Evolutionary conservation across 768 basidiomycete genomes (phyloP).

Genomic region (Pisolithus albus): DNA sequence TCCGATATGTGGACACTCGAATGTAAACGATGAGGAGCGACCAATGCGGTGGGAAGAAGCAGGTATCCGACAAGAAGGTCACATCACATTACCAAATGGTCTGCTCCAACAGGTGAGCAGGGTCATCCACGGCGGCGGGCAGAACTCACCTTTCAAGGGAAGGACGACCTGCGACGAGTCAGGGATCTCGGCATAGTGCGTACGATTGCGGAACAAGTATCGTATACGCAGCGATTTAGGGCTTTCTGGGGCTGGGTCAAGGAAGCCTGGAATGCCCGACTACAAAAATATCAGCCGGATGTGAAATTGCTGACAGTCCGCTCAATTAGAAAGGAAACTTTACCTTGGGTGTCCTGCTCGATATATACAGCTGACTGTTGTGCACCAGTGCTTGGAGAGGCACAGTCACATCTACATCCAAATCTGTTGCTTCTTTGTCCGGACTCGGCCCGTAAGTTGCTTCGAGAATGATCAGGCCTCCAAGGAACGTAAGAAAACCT

Average conservation of each 20-base stretch:
- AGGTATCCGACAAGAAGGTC: neutral
- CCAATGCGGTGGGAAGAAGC: neutral
- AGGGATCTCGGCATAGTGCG: conserved; percentile 73
- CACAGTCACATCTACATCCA: conserved; percentile 70
- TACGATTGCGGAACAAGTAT: conserved; percentile 67
- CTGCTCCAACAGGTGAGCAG: conserved; percentile 11
- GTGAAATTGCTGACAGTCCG: neutral
- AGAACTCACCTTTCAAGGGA: conserved; percentile 62
- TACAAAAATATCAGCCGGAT: conserved; percentile 20
- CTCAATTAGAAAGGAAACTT: neutral
- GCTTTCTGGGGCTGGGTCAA: conserved; percentile 72
- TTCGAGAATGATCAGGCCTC: conserved; percentile 72
- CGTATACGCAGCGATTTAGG: conserved; percentile 64
- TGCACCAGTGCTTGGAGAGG: conserved; percentile 77
- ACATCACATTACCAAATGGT: conserved; percentile 23
- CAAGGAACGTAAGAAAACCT: conserved; percentile 12
- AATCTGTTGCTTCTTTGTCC: conserved; percentile 44
- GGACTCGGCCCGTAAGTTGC: conserved; percentile 63
- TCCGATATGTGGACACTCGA: no score
- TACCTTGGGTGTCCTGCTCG: conserved; percentile 72
- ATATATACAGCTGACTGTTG: conserved; percentile 71
- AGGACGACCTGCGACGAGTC: conserved; percentile 65
- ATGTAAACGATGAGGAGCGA: neutral
- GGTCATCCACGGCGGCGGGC: conserved; percentile 3
- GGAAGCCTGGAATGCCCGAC: conserved; percentile 81